Conservation (phyloP, 2,329 filamentous ascomycete genomes). For the Cadophora luteo-olivacea region DNA sequence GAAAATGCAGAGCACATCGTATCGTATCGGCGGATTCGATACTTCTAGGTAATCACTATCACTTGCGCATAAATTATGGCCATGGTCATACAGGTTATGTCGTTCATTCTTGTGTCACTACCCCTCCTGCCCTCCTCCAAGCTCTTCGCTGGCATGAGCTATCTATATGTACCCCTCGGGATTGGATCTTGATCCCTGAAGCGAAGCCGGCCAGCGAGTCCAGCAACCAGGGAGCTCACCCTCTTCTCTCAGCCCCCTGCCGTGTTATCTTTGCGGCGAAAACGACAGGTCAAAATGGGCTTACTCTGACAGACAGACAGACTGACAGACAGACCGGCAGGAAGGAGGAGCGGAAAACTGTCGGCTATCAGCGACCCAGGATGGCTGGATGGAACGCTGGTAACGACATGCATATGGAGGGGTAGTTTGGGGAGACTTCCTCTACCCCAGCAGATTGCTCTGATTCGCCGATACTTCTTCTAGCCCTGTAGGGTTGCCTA, state of each 20-base stretch:
- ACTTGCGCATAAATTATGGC: background rate
- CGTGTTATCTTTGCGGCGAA: constrained; percentile 14
- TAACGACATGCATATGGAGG: constrained; percentile 13
- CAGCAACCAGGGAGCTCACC: constrained; percentile 16
- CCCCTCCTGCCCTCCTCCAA: background rate
- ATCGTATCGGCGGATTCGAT: background rate
- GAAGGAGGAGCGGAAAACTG: background rate
- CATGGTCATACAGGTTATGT: background rate
- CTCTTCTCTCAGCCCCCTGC: constrained; percentile 3
- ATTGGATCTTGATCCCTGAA: background rate
- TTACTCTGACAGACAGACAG: background rate
- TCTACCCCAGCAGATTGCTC: background rate
- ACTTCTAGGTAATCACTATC: background rate
- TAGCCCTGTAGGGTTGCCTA: background rate
- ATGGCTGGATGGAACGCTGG: constrained; percentile 15
- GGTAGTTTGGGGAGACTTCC: constrained; percentile 1
- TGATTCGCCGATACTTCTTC: constrained; percentile 6
- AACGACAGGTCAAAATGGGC: constrained; percentile 16
- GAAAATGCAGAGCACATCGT: background rate
- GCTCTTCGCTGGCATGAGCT: background rate
- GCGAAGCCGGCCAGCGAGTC: constrained; percentile 7
- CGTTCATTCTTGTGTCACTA: background rate
- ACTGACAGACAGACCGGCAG: background rate
- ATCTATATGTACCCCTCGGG: background rate
- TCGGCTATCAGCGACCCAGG: constrained; percentile 12